Evolutionary conservation across 129 eudicot species (phyloP), one percentile per base, ranked within the genome.

Genomic region (Artemisia argyi): DNA sequence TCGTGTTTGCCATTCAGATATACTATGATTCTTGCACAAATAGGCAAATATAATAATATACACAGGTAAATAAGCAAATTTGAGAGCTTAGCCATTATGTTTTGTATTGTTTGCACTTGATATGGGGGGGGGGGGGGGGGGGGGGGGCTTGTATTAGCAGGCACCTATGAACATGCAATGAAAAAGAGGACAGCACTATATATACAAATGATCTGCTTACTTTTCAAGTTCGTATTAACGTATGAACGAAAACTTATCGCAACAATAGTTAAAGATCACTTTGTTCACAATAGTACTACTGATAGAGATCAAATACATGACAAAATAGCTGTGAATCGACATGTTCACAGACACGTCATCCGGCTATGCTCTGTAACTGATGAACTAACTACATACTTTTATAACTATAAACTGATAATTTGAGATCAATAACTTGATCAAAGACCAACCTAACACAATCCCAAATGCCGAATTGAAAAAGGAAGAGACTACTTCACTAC

Each of bases 201-300:
- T 91, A 85, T 80, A 91, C 55, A 91, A 85, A 83, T 87, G 87
- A 42, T 62, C 87, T 61, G 97, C 95, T 42, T 14, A 88, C 30
- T 28, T 28, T 28, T 28, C 1, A 3, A 28, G 4, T 28, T 28
- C 3, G 30, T 28, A 28, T 28, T 28, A 28, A 28, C 30, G 30
- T 28, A 28, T 28, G 30, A 28, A 28, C 30, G 30, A 28, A 28
- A 28, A 28, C 30, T 28, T 28, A 28, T 28, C 30, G 30, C 30
- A 3, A 28, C 22, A 20, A 20, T 20, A 20, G 22, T 20, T 20
- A 20, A 20, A 20, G 22, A 20, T 20, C 22, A 20, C 22, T 20
- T 20, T 20, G 22, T 1, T 20, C 1, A 1, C 22, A 20, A 20
- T 28, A 28, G 30, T 28, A 28, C 30, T 28, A 28, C 30, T 28